Base-by-base conservation (phyloP, 192 early-diverging fungal species). In the Coemansia sp. region DNA sequence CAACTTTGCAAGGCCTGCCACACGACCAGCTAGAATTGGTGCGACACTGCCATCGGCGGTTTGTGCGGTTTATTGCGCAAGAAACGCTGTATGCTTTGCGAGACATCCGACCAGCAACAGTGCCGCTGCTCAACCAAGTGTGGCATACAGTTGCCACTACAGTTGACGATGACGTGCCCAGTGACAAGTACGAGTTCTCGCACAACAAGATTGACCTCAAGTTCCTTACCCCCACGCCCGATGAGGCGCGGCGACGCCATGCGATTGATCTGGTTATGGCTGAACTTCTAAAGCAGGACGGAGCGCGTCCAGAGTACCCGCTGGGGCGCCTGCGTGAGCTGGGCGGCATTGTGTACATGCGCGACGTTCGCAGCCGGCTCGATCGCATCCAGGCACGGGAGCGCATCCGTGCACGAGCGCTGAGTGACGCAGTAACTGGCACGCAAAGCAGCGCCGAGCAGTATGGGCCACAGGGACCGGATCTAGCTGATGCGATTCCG, bases 81-180 rank as follows among this genome's bases (percentile, higher is more conserved):
- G 75, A 77, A 60, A 76, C 75, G 23, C 43, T 82, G 50, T 70
- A 77, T 27, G 75, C 79, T 19, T 56, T 82, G 56, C 75, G 73
- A 24, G 79, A 82, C 29, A 72, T 67, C 37, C 58, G 60, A 23
- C 70, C 75, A n/a, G 79, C 67, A n/a, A 77, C 75, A 4, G 62
- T 62, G 24, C 68, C 73, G 0, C 48, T 82, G 38, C 71, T 82
- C 27, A 70, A 61, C 49, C 74, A 82, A 53, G 79, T 82, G 27
- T 82, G 79, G 79, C 73, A 82, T 29, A 82, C 75, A 0, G 77
- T 77, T 45, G 75, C 75, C 9, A 74, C 73, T 11, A 76, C 79
- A 1, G 75, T 73, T 15, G 79, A 82, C 58, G 66, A 82, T 14
- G 79, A 82, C 4, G 72, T 73, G n/a, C 53, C 65, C 24, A 27